phyloP scores from a whole-genome alignment of 2,329 filamentous ascomycete species.

The Amesomyces nigricolor region DNA sequence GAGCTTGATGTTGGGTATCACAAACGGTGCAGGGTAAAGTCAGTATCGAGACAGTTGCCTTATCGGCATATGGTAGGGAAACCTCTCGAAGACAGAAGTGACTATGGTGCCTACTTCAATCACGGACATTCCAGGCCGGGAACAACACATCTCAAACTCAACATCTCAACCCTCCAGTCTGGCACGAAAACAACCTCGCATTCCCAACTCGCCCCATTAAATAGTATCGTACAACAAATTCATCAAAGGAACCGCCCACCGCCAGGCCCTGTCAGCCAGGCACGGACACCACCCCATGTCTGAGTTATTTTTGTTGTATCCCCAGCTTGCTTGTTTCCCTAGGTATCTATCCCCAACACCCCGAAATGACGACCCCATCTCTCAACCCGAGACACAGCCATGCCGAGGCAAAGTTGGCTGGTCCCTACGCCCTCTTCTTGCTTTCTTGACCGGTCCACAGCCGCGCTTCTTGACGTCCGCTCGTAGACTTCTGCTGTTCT shows the following conservation, averaged over 20 bases:
- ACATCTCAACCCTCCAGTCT: not conserved
- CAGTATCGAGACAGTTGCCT: no score
- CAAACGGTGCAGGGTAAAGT: no score
- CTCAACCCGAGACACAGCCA: not conserved
- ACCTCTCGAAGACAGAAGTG: no score
- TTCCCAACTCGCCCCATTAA: slow-evolving; percentile 9
- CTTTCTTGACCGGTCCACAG: no score
- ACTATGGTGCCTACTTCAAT: no score
- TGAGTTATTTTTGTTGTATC: slow-evolving; percentile 9
- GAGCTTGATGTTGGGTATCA: no score
- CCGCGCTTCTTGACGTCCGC: no score
- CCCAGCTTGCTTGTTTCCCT: slow-evolving; percentile 1
- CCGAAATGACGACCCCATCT: not conserved
- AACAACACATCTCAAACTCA: not conserved
- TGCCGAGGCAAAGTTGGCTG: no score
- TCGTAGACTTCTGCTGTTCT: no score
- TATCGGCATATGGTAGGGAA: no score
- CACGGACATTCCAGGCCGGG: no score
- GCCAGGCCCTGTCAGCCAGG: not conserved
- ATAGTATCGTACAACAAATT: slow-evolving; percentile 13
- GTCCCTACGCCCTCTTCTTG: no score
- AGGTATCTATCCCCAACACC: slow-evolving; percentile 6
- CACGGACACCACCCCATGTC: not conserved
- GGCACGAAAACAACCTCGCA: not conserved
- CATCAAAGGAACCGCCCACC: not conserved